Percentiles rank a stretch among this genome's conserved stretches.
Conservation (phyloP, 306 rosid species). For the Quercus agrifolia region DNA sequence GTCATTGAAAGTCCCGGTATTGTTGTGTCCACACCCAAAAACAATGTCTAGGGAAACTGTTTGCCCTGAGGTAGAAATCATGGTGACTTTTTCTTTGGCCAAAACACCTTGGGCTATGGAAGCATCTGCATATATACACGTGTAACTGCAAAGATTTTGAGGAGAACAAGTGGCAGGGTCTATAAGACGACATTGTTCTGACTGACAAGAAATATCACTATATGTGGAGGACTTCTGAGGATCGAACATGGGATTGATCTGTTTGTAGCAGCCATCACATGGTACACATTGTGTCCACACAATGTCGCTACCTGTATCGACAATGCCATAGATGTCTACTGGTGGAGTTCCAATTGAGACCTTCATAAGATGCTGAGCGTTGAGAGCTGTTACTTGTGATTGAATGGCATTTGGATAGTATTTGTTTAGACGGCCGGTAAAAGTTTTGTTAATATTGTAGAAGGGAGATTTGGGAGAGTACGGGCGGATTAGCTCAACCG, state of each 20-base stretch:
- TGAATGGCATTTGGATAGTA: background rate
- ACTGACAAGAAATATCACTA: conserved; percentile 34
- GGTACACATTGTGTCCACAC: conserved; percentile 33
- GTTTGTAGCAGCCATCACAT: conserved; percentile 32
- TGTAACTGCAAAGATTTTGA: conserved; percentile 37
- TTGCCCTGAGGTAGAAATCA: conserved; percentile 28
- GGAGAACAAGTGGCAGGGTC: conserved; percentile 31
- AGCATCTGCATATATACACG: conserved; percentile 36
- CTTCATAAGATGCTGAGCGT: conserved; percentile 52
- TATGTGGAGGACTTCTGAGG: conserved; percentile 44
- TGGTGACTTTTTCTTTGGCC: conserved; percentile 34
- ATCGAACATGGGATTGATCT: conserved; percentile 37
- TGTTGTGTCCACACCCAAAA: conserved; percentile 57
- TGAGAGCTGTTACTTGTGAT: conserved; percentile 24
- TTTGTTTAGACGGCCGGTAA: no score
- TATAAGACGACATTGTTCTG: conserved; percentile 32
- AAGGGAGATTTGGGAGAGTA: conserved; percentile 30
- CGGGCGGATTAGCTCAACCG: conserved; percentile 27
- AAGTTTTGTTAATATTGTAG: background rate
- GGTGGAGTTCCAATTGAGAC: conserved; percentile 57
- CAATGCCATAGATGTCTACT: conserved; percentile 41
- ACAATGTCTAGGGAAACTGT: conserved; percentile 25
- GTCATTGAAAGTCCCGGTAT: conserved; percentile 46
- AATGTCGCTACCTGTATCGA: conserved; percentile 61
- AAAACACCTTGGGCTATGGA: conserved; percentile 39